Evolutionary conservation across 2,329 filamentous ascomycete species (phyloP).

Genomic region (Fusarium robinianum): DNA sequence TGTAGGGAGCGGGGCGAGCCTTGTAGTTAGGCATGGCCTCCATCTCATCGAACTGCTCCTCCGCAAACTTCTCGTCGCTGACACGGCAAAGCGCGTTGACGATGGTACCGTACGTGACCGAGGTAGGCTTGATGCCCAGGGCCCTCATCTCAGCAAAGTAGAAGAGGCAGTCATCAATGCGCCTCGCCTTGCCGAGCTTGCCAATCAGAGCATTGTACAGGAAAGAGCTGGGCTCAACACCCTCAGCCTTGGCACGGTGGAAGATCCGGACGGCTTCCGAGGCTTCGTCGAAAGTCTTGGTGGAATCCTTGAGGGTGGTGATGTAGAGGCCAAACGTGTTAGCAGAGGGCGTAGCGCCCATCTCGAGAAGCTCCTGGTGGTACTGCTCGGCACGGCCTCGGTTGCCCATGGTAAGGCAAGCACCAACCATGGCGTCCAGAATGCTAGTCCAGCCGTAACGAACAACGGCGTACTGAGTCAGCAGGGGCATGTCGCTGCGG

Average conservation of each 20-base stretch:
- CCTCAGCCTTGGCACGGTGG: slow-evolving; percentile 88
- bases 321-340: slow-evolving; percentile 99
- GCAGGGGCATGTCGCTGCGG: slow-evolving; percentile 81
- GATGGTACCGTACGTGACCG: slow-evolving; percentile 96
- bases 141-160: slow-evolving; percentile 98
- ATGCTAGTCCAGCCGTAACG: slow-evolving; percentile 97
- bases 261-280: slow-evolving; percentile 98
- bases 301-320: slow-evolving; percentile 96
- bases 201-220: slow-evolving; percentile 98
- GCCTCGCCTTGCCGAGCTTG: slow-evolving; percentile 95
- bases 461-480: slow-evolving; percentile 82
- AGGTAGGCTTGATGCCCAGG: slow-evolving; percentile 90
- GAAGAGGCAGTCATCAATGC: slow-evolving; percentile 96
- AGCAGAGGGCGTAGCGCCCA: slow-evolving; percentile 89
- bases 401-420: slow-evolving; percentile 81
- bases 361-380: slow-evolving; percentile 87
- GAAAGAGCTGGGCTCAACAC: slow-evolving; percentile 95
- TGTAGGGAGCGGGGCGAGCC: slow-evolving; percentile 94
- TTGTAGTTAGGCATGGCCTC: slow-evolving; percentile 99
- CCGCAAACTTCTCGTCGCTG: slow-evolving; percentile 95
- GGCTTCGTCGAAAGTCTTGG: slow-evolving; percentile 97
- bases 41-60: slow-evolving; percentile 99
- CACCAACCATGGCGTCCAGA: slow-evolving; percentile 93
- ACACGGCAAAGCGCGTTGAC: slow-evolving; percentile 97
- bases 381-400: slow-evolving; percentile 81